A percentile compares a stretch with the other conserved stretches of the same genome.
These are phyloP conservation scores for Mycena citricolor DNA, from an alignment of 1,284 basidiomycete species.

Conservation along the genomic window DNA sequence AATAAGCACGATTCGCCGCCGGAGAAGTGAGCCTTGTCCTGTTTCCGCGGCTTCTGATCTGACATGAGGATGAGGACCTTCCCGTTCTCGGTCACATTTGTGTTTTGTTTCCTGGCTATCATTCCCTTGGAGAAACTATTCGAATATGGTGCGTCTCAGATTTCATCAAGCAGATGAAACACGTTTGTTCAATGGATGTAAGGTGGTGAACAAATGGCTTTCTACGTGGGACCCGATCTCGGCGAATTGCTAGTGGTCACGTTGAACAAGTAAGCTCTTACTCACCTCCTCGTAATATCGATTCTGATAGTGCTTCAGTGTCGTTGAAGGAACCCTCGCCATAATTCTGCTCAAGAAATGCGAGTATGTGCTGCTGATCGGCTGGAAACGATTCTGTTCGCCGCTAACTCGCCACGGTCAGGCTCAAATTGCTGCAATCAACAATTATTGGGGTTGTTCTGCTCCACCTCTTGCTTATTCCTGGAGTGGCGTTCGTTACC, in stretches of 20 bases:
- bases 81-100: background rate
- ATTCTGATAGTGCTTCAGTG: slow-evolving; percentile 29
- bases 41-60: slow-evolving; percentile 11
- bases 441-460: slow-evolving; percentile 51
- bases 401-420: background rate
- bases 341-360: slow-evolving; percentile 62
- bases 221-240: slow-evolving; percentile 55
- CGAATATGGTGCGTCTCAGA: slow-evolving; percentile 44
- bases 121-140: slow-evolving; percentile 57
- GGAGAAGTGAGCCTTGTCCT: no score
- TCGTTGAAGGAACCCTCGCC: slow-evolving; percentile 62
- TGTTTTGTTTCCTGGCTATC: slow-evolving; percentile 60
- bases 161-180: no score
- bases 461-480: slow-evolving; percentile 50
- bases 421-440: slow-evolving; percentile 43
- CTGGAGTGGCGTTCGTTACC: slow-evolving; percentile 48
- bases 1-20: slow-evolving; percentile 17
- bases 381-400: background rate
- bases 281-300: background rate
- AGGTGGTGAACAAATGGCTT: slow-evolving; percentile 58
- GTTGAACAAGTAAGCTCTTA: slow-evolving; percentile 52
- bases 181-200: no score
- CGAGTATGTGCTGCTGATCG: slow-evolving; percentile 43
- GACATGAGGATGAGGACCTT: background rate
- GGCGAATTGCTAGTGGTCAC: slow-evolving; percentile 59